These are phyloP conservation scores for Adansonia gregorii DNA, from an alignment of 441 rosid species.

Conservation along the genomic window DNA sequence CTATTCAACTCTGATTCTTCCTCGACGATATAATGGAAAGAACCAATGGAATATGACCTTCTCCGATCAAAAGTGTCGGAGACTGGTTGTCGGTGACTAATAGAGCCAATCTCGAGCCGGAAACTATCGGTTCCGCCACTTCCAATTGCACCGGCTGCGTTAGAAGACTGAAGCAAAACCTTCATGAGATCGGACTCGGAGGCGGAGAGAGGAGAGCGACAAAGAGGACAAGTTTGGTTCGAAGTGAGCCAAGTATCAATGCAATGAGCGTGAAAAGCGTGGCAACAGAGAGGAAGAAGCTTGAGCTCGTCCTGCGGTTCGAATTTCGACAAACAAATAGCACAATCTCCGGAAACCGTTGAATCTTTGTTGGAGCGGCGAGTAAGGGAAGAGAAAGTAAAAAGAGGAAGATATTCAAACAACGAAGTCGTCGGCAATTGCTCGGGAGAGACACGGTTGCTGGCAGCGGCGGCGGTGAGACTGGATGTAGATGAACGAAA, in stretches of 20 bases:
- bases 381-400: constrained; percentile 70
- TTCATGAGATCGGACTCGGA: constrained; percentile 66
- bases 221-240: constrained; percentile 89
- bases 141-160: constrained; percentile 14
- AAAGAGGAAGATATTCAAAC: constrained; percentile 73
- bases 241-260: constrained; percentile 76
- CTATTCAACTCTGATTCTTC: constrained; percentile 62
- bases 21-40: constrained; percentile 78
- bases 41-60: constrained; percentile 79
- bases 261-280: constrained; percentile 83
- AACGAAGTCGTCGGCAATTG: constrained; percentile 33
- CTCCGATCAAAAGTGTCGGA: constrained; percentile 40
- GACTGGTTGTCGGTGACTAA: constrained; percentile 56
- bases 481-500: constrained; percentile 37
- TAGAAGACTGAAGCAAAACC: constrained; percentile 36
- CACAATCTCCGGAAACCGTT: constrained; percentile 60
- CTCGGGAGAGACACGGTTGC: constrained; percentile 53
- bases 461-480: constrained; percentile 14
- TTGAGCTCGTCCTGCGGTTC: constrained; percentile 77
- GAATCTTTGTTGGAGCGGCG: constrained; percentile 50
- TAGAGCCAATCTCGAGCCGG: constrained; percentile 85
- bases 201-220: constrained; percentile 67
- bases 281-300: constrained; percentile 84
- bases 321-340: constrained; percentile 80
- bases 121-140: constrained; percentile 54